Conservation (phyloP, 2,329 filamentous ascomycete genomes). For the Apiospora rasikravindrae region DNA sequence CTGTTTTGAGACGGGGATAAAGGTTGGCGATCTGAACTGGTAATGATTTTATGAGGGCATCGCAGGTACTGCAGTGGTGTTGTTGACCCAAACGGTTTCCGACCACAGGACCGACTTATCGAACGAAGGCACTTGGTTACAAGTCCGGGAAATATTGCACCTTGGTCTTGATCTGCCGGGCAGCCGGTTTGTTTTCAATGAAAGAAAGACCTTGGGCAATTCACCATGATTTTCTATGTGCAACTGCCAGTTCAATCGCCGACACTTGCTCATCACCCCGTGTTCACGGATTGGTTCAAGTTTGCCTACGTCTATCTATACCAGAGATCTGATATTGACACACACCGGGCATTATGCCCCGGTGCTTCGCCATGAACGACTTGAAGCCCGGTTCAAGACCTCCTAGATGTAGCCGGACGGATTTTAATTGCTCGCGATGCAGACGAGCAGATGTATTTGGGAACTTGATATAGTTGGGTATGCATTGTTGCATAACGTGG, state of each 20-base stretch:
- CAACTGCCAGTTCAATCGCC: background rate
- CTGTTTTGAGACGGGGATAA: background rate
- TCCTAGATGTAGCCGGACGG: background rate
- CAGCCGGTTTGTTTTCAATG: background rate
- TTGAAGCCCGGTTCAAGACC: background rate
- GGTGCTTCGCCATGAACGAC: background rate
- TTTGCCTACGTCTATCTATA: background rate
- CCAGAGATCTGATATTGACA: conserved; percentile 9
- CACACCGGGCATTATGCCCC: conserved; percentile 5
- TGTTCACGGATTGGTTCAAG: background rate
- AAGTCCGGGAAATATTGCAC: background rate
- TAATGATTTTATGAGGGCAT: background rate
- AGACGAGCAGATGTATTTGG: background rate
- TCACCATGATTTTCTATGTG: background rate
- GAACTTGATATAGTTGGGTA: background rate
- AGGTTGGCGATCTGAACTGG: background rate
- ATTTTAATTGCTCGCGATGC: background rate
- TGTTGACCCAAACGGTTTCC: background rate
- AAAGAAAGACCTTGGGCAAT: background rate
- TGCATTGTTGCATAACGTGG: background rate
- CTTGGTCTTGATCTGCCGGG: background rate
- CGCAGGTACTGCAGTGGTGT: background rate
- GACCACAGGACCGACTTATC: background rate
- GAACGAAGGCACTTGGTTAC: background rate
- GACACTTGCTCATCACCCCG: background rate